These are phyloP conservation scores for Salix exigua DNA, from an alignment of 345 rosid genomes.

Conservation along the genomic window DNA sequence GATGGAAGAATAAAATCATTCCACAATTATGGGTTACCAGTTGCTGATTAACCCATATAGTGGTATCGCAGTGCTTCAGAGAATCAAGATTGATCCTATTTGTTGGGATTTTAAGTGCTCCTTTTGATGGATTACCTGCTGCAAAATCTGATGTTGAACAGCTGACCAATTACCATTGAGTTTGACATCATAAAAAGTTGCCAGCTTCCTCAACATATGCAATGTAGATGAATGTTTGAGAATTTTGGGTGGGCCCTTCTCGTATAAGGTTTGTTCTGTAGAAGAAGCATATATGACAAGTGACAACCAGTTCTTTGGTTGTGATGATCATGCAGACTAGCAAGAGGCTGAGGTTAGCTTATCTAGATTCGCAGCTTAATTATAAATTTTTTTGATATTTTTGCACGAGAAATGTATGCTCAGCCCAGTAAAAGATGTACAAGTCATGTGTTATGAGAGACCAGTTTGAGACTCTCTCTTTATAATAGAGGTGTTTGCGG, in stretches of 20 bases:
- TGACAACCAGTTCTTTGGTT: constrained; percentile 16
- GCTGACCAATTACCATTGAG: constrained; percentile 1
- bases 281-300: constrained; percentile 8
- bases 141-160: not conserved
- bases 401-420: constrained; percentile 16
- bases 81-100: constrained; percentile 2
- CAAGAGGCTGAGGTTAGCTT: constrained; percentile 31
- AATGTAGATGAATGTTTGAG: constrained; percentile 12
- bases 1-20: constrained; percentile 90
- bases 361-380: constrained; percentile 17
- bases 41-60: constrained; percentile 35
- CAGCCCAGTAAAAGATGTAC: constrained; percentile 28
- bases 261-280: constrained; percentile 11
- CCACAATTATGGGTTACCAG: constrained; percentile 88
- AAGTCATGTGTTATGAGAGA: constrained; percentile 22
- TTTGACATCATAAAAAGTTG: constrained; percentile 9
- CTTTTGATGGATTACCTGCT: constrained; percentile 2
- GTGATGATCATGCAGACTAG: constrained; percentile 15
- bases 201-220: constrained; percentile 6
- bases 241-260: constrained; percentile 19
- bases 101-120: not conserved
- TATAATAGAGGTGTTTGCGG: constrained; percentile 24
- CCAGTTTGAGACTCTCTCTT: constrained; percentile 17
- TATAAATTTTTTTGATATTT: constrained; percentile 14
- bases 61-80: constrained; percentile 13